These are phyloP conservation scores for Tranzscheliella williamsii DNA, from an alignment of 1,284 basidiomycete species.

Conservation along the genomic window DNA sequence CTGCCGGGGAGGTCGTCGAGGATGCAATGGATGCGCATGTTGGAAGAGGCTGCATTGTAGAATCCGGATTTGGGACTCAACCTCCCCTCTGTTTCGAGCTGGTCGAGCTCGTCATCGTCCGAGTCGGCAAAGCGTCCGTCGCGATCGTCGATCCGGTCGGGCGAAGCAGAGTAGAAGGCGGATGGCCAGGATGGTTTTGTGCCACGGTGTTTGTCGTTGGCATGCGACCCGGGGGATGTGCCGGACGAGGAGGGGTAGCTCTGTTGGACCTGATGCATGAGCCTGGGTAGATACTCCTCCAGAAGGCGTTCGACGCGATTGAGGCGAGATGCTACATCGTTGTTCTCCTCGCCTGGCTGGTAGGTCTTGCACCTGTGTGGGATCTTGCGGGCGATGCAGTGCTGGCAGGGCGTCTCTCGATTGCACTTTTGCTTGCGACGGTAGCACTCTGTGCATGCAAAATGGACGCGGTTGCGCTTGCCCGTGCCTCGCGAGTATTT, in stretches of 20 bases:
- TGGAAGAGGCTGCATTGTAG: conserved; percentile 40
- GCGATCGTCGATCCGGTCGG: background rate
- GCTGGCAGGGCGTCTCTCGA: conserved; percentile 55
- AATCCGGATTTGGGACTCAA: conserved; percentile 43
- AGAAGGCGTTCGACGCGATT: conserved; percentile 41
- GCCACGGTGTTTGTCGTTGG: no score
- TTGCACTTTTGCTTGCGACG: conserved; percentile 58
- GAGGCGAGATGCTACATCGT: conserved; percentile 44
- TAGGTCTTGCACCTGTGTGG: conserved; percentile 56
- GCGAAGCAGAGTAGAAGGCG: background rate
- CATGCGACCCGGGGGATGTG: conserved; percentile 5
- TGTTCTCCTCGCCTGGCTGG: conserved; percentile 48
- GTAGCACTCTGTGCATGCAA: conserved; percentile 58
- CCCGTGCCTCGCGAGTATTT: conserved; percentile 15
- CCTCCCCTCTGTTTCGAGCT: conserved; percentile 31
- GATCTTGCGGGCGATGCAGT: conserved; percentile 56
- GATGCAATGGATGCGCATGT: conserved; percentile 48
- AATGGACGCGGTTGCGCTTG: conserved; percentile 52
- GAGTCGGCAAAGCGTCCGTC: no score
- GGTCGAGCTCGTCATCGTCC: conserved; percentile 40
- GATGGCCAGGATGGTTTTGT: no score
- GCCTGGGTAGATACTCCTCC: conserved; percentile 38
- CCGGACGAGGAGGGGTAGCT: conserved; percentile 1
- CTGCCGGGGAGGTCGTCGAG: conserved; percentile 35
- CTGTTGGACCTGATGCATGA: conserved; percentile 28